Conservation (phyloP, 345 rosid genomes). For the Brassica incana region DNA sequence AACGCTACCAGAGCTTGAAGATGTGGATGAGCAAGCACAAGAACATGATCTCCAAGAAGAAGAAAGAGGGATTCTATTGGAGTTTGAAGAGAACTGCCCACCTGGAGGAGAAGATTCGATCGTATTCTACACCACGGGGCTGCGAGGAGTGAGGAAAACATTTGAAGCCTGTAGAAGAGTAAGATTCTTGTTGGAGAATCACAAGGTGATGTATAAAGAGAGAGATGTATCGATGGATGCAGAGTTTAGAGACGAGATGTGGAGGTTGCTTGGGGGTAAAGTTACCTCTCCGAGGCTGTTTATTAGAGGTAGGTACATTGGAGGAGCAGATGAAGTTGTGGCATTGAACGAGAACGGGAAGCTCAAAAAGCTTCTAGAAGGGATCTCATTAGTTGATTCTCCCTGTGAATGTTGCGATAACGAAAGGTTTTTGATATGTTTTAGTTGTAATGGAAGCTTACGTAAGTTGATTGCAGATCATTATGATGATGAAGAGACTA, state of each 20-base stretch:
- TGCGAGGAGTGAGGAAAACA: slow-evolving; percentile 81
- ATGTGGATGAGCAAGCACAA: slow-evolving; percentile 36
- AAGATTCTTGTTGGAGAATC: slow-evolving; percentile 63
- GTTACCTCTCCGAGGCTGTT: slow-evolving; percentile 78
- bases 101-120: slow-evolving; percentile 69
- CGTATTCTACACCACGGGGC: slow-evolving; percentile 73
- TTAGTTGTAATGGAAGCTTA: slow-evolving; percentile 68
- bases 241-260: slow-evolving; percentile 75
- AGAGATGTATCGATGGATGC: slow-evolving; percentile 79
- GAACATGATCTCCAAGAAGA: slow-evolving; percentile 17
- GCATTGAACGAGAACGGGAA: slow-evolving; percentile 75
- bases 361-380: slow-evolving; percentile 66
- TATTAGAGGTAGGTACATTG: slow-evolving; percentile 75
- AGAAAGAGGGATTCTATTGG: slow-evolving; percentile 36
- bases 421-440: slow-evolving; percentile 66
- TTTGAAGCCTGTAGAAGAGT: slow-evolving; percentile 70
- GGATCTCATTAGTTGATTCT: slow-evolving; percentile 27
- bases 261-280: slow-evolving; percentile 57
- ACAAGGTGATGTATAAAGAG: slow-evolving; percentile 53
- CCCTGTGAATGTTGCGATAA: slow-evolving; percentile 56
- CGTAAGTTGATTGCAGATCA: slow-evolving; percentile 41
- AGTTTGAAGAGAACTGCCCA: slow-evolving; percentile 58
- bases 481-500: slow-evolving; percentile 6
- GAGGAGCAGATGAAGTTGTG: slow-evolving; percentile 83
- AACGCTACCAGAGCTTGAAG: slow-evolving; percentile 27